These are phyloP conservation scores for Gossypium arboreum DNA, from an alignment of 345 rosid genomes.

Conservation along the genomic window DNA sequence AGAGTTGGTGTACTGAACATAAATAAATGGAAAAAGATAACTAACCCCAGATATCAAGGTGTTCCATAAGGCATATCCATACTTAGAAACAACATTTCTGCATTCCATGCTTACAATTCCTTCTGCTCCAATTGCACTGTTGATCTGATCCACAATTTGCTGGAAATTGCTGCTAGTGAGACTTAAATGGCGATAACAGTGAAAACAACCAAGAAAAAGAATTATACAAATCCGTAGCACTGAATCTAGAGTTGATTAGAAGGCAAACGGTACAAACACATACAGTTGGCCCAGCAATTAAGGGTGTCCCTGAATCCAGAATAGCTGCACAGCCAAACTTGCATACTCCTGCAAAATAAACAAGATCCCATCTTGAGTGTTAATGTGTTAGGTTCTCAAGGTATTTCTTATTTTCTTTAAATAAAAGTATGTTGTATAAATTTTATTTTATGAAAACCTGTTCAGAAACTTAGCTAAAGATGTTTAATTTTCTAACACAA, in stretches of 20 bases:
- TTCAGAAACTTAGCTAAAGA: background rate
- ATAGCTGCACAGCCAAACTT: conserved; percentile 40
- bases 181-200: background rate
- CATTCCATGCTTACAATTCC: conserved; percentile 51
- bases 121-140: conserved; percentile 50
- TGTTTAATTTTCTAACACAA: background rate
- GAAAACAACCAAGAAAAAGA: background rate
- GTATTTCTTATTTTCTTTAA: no score
- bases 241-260: background rate
- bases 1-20: background rate
- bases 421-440: no score
- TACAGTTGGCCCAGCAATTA: conserved; percentile 66
- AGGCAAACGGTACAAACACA: conserved; percentile 3
- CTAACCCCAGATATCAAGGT: conserved; percentile 44
- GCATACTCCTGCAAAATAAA: conserved; percentile 39
- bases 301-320: conserved; percentile 53
- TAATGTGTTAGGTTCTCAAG: background rate
- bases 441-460: no score
- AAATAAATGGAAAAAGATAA: conserved; percentile 12
- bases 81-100: conserved; percentile 30
- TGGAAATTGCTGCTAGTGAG: conserved; percentile 23
- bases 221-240: background rate
- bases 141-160: conserved; percentile 45
- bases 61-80: conserved; percentile 47
- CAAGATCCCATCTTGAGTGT: no score